Evolutionary conservation across 1,284 basidiomycete species (phyloP), one percentile per base, ranked within the genome.

Genomic region (Puccinia polysora): DNA sequence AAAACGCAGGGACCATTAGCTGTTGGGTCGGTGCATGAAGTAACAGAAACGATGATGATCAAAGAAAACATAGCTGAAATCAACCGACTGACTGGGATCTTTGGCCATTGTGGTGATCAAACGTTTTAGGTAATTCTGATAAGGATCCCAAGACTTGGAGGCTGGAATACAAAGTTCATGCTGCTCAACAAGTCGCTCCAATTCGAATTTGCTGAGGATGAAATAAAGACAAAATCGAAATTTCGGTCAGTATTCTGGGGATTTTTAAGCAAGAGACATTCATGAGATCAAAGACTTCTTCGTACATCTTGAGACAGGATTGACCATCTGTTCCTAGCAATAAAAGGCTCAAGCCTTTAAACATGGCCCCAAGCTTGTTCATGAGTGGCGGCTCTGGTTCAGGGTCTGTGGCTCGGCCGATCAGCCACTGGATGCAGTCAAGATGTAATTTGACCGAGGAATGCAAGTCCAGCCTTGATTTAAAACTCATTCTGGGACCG

Each of bases 91-190:
- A 71, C 68, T 71, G 23, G 68, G 60, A 73, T 73, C 71, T 73
- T 78, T 78, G 20, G 77, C 75, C 30, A 76, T 75, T 18, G 77
- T 74, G 36, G 75, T 76, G 55, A 79, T 74, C 65, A 79, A 58
- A 4, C 78, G 65, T 74, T 77, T 78, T 63, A 78, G 76, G 69
- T 78, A 79, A 47, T 75, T 74, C 8, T 77, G 74, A 49, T 78
- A 76, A 23, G 76, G 73, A 65, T 78, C 77, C 77, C 77, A 78
- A 14, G 75, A 74, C 64, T 77, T 78, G 20, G 76, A 28, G 0
- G 74, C 58, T 12, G 77, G 74, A 20, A 78, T 72, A 30, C 75
- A 74, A 45, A 78, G 70, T 8, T 76, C 73, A 8, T 75, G 74
- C 20, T 77, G 76, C 4, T 68, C 56, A 28, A 76, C 62, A 4